Evolutionary conservation across 805 yeast genomes (phyloP), one percentile per base, ranked within the genome.

Genomic region (Blastobotrys parvus): DNA sequence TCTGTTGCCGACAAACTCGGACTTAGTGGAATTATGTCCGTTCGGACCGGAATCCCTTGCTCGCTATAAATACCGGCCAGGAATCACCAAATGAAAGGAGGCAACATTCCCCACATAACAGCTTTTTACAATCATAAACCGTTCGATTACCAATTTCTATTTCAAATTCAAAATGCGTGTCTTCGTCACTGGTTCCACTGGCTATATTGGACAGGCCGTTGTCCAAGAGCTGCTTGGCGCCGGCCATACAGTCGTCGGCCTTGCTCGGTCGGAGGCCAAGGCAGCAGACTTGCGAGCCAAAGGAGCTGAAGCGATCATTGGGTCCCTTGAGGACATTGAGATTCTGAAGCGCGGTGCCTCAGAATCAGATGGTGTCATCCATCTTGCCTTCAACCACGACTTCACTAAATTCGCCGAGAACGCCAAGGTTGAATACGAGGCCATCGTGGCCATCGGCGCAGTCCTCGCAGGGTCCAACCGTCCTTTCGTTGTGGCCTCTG

Each of bases 361-460:
- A 5, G 54, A 52, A 36, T 41, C 60, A 6, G 73, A 69, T 42
- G 71, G 61, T 6, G 61, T 63, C 11, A 38, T 65, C n/a, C 71
- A 67, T 42, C 45, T 64, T 33, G 73, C 62, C 1, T 67, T 60
- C 46, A 47, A 54, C 21, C 64, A 62, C 45, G 65, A 65, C 39
- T 62, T 59, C 41, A 17, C 44, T 3, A 48, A 57, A 10, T 50
- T 45, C 30, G 50, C 36, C 2, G 38, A 52, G n/a, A 32, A 54
- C 20, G 41, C 48, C 30, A 43, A 44, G 19, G 37, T 52, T 35
- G 70, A 66, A 33, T 42, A 37, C n/a, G 45, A 31, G 3, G 69
- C 67, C 1, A 40, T 58, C n/a, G 38, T 45, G 11, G 54, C 63
- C 10, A 50, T 67, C 45, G 40, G 48, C 27, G 58, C 59, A 2